A percentile compares a stretch with the other conserved stretches of the same genome.
phyloP scores from a whole-genome alignment of 768 basidiomycete species.

The Hydnomerulius pinastri region DNA sequence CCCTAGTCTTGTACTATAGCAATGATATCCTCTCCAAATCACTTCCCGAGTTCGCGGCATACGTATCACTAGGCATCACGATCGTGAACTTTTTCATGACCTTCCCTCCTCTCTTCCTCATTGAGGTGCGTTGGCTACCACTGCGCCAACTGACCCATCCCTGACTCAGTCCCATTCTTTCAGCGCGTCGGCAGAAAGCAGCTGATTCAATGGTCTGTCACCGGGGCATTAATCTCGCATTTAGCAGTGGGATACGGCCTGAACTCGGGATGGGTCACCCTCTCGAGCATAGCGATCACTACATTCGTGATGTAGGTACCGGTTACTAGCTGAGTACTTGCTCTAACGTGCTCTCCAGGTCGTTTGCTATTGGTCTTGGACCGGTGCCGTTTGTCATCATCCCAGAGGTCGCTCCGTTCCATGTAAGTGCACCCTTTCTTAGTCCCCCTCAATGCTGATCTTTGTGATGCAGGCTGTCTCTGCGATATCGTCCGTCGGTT shows the following conservation, averaged over 20 bases:
- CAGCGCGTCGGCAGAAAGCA: slow-evolving; percentile 75
- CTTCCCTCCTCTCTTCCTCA: slow-evolving; percentile 83
- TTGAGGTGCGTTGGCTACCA: slow-evolving; percentile 59
- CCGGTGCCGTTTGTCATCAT: slow-evolving; percentile 93
- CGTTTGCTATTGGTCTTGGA: slow-evolving; percentile 88
- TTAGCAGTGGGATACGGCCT: slow-evolving; percentile 70
- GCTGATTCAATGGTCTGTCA: slow-evolving; percentile 66
- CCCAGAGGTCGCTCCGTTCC: slow-evolving; percentile 81
- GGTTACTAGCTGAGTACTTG: neutral
- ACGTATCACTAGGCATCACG: slow-evolving; percentile 83
- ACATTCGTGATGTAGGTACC: slow-evolving; percentile 75
- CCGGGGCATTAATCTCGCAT: slow-evolving; percentile 67
- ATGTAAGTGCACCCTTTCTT: slow-evolving; percentile 48
- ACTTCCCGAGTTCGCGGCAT: slow-evolving; percentile 76
- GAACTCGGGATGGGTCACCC: slow-evolving; percentile 53
- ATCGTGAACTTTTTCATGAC: slow-evolving; percentile 75
- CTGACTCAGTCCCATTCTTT: slow-evolving; percentile 8
- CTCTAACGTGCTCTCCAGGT: slow-evolving; percentile 42
- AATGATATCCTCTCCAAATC: slow-evolving; percentile 83
- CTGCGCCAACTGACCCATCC: slow-evolving; percentile 1
- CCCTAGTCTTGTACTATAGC: slow-evolving; percentile 84
- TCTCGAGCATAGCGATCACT: slow-evolving; percentile 75
- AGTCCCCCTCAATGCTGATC: slow-evolving; percentile 1
- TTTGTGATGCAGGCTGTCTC: slow-evolving; percentile 63
- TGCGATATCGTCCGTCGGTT: slow-evolving; percentile 70